A percentile compares a stretch with the other conserved stretches of the same genome.
Evolutionary conservation across 345 rosid genomes (phyloP).

Genomic region (Arabis alpina): DNA sequence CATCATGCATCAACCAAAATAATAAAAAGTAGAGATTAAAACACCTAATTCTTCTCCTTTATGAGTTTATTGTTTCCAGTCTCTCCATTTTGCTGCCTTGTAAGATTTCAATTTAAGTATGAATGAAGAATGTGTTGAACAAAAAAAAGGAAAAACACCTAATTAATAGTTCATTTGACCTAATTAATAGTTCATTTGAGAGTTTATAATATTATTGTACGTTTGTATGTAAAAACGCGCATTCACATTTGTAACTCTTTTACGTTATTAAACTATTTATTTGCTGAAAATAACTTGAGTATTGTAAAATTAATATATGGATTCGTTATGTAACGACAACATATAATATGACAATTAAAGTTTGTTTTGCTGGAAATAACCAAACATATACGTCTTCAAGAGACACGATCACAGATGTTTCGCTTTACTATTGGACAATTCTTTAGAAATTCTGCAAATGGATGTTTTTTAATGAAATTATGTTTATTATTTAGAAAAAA

Average conservation of each 20-base stretch:
- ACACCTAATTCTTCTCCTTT: too few relatives aligned
- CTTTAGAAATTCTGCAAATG: constrained; percentile 15
- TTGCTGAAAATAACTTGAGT: neutral
- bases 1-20: neutral
- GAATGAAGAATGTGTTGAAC: too few relatives aligned
- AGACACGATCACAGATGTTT: constrained; percentile 42
- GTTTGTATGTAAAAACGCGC: constrained; percentile 8
- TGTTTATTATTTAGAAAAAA: neutral
- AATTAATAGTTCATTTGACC: too few relatives aligned
- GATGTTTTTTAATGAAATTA: constrained; percentile 8
- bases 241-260: constrained; percentile 24
- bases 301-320: constrained; percentile 21
- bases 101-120: too few relatives aligned
- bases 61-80: too few relatives aligned
- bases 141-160: too few relatives aligned
- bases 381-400: constrained; percentile 30
- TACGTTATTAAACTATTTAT: neutral
- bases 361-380: constrained; percentile 33
- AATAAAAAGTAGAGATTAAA: neutral
- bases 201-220: neutral
- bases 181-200: too few relatives aligned
- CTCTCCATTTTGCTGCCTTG: too few relatives aligned
- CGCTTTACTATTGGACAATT: constrained; percentile 15
- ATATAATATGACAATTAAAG: constrained; percentile 28
- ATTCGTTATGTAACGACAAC: constrained; percentile 43